These are phyloP conservation scores for Pterulicium gracile DNA, from an alignment of 1,284 basidiomycete species.

Conservation along the genomic window DNA sequence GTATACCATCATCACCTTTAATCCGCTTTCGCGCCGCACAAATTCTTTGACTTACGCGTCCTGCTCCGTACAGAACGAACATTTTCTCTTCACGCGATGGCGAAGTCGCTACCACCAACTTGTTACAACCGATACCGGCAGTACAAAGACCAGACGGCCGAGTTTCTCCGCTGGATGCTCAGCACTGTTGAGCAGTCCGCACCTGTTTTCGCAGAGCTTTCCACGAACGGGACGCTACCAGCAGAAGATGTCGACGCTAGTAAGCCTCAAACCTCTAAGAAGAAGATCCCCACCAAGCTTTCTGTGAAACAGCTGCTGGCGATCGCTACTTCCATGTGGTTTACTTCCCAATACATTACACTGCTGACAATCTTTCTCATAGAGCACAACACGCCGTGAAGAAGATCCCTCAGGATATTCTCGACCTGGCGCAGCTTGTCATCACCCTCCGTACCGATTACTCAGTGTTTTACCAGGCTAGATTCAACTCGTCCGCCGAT, in stretches of 20 bases:
- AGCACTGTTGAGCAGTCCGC: background rate
- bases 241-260: background rate
- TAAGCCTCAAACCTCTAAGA: background rate
- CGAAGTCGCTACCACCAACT: no score
- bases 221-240: background rate
- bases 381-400: background rate
- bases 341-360: background rate
- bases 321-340: background rate
- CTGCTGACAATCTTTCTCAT: background rate
- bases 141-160: background rate
- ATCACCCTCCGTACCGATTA: background rate
- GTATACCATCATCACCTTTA: no score
- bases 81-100: no score
- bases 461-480: background rate
- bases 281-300: background rate
- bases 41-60: no score
- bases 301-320: background rate
- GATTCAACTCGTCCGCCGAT: background rate
- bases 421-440: background rate
- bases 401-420: background rate
- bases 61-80: no score
- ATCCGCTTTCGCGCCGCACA: no score
- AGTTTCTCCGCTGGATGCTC: background rate
- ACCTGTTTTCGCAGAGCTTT: background rate
- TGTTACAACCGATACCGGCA: background rate